phyloP scores from a whole-genome alignment of 345 rosid genomes.

The Anacardium occidentale region DNA sequence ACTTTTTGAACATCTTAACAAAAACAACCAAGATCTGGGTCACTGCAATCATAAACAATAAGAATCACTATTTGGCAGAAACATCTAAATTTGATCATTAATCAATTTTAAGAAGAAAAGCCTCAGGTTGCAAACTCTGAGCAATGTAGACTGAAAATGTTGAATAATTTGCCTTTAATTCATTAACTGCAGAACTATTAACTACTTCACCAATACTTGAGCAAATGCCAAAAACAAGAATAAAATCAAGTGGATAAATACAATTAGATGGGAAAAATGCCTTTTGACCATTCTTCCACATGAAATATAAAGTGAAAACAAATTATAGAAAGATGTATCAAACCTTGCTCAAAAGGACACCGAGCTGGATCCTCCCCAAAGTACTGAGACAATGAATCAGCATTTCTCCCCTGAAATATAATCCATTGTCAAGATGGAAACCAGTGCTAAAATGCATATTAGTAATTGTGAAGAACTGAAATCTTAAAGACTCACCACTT shows the following conservation, averaged over 20 bases:
- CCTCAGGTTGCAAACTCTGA: not conserved
- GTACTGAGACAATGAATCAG: slow-evolving; percentile 91
- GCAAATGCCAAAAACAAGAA: not conserved
- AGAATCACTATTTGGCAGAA: not conserved
- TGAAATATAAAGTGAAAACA: not conserved
- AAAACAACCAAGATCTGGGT: slow-evolving; percentile 79
- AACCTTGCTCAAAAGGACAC: slow-evolving; percentile 99
- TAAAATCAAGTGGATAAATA: not conserved
- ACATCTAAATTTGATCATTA: not conserved
- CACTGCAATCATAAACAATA: slow-evolving; percentile 51
- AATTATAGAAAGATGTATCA: not conserved
- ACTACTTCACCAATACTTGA: too few relatives aligned
- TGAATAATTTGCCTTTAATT: not conserved
- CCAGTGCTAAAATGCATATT: slow-evolving; percentile 8
- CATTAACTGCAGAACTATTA: not conserved
- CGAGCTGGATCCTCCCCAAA: slow-evolving; percentile 98
- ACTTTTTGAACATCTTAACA: slow-evolving; percentile 81
- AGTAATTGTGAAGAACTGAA: not conserved
- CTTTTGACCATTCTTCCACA: slow-evolving; percentile 1
- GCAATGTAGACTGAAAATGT: not conserved
- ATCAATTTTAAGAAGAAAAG: not conserved
- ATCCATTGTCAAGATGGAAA: slow-evolving; percentile 18
- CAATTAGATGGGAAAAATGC: not conserved
- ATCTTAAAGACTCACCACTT: slow-evolving; percentile 62
- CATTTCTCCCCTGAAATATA: slow-evolving; percentile 79